phyloP scores from a whole-genome alignment of 768 basidiomycete genomes.

The Suillus fuscotomentosus region DNA sequence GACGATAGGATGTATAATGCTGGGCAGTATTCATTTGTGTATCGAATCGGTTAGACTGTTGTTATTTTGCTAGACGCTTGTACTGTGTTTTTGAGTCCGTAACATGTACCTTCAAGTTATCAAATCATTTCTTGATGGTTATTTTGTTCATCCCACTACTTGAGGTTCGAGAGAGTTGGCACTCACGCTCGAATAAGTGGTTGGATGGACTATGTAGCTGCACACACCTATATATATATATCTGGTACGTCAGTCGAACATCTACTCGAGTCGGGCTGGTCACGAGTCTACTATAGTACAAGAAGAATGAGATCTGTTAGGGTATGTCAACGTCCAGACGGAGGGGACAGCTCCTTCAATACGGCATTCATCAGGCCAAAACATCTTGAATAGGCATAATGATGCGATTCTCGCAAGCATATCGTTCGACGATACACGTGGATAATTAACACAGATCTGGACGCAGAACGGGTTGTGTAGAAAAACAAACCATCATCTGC shows the following conservation, averaged over 20 bases:
- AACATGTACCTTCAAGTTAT: neutral
- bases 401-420: no score
- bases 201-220: neutral
- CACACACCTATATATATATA: no score
- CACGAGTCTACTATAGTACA: neutral
- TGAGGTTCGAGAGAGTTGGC: neutral
- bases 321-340: neutral
- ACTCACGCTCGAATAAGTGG: neutral
- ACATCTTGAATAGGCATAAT: neutral
- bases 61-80: neutral
- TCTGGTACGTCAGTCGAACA: no score
- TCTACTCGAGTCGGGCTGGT: neutral
- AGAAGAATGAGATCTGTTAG: neutral
- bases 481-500: no score
- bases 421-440: no score
- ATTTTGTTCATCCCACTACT: neutral
- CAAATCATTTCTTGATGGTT: neutral
- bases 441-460: no score
- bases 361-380: neutral
- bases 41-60: conserved; percentile 2
- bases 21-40: conserved; percentile 4
- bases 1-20: conserved; percentile 1
- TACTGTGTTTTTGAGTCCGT: neutral
- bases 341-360: neutral
- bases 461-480: no score